A percentile compares a stretch with the other conserved stretches of the same genome.
These are phyloP conservation scores for Ustilaginoidea virens DNA, from an alignment of 2,329 filamentous ascomycete genomes.

Conservation along the genomic window DNA sequence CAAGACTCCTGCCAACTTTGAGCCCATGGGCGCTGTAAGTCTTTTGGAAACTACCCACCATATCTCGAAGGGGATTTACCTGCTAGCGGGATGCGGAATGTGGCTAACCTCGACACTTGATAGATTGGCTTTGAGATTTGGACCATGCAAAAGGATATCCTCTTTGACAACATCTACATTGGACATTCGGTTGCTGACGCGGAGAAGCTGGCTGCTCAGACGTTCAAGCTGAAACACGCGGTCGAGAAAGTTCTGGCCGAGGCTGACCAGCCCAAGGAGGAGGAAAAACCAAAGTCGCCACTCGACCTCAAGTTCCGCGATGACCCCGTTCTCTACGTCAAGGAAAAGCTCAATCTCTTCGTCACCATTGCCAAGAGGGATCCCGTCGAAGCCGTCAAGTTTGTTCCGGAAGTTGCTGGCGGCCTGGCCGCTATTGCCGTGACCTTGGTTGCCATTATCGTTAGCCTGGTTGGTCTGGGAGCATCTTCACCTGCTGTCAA, in stretches of 20 bases:
- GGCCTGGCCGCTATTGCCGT: conserved; percentile 57
- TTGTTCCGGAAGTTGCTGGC: conserved; percentile 81
- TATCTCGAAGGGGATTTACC: too few species aligned
- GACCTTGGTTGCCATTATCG: conserved; percentile 54
- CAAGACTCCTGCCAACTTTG: conserved; percentile 90
- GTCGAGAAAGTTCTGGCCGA: conserved; percentile 70
- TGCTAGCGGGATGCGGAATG: too few species aligned
- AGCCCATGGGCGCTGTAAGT: conserved; percentile 93
- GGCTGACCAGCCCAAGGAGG: conserved; percentile 60
- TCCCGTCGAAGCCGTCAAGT: conserved; percentile 71
- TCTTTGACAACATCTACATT: conserved; percentile 99
- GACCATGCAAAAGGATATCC: conserved; percentile 98
- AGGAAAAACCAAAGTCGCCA: conserved; percentile 50
- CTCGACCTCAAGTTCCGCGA: conserved; percentile 76
- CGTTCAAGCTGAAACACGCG: conserved; percentile 76
- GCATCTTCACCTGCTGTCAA: conserved; percentile 56
- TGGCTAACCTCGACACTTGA: too few species aligned
- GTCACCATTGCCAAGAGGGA: conserved; percentile 66
- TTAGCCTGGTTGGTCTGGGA: conserved; percentile 48
- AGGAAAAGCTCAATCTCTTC: conserved; percentile 90
- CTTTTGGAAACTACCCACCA: conserved; percentile 6
- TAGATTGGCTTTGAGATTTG: conserved; percentile 98
- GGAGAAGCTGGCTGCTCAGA: conserved; percentile 74
- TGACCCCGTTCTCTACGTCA: conserved; percentile 74
- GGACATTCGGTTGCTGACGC: conserved; percentile 93